A percentile compares a stretch with the other conserved stretches of the same genome.
These are phyloP conservation scores for Neurospora pannonica DNA, from an alignment of 495 filamentous ascomycete genomes.

Conservation along the genomic window DNA sequence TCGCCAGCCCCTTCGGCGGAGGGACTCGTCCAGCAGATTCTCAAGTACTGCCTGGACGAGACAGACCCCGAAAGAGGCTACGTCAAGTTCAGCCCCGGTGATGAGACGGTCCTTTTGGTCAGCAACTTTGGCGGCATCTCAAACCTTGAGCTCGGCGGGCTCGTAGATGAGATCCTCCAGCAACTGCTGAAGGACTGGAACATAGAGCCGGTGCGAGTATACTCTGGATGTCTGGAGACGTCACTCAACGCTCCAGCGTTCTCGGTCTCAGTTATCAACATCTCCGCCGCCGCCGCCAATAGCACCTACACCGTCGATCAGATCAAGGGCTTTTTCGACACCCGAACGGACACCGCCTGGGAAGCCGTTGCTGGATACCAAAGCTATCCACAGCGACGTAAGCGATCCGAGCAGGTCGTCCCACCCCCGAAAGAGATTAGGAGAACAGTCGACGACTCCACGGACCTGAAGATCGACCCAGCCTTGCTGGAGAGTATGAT, in stretches of 20 bases:
- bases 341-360: conserved; percentile 45
- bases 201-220: conserved; percentile 33
- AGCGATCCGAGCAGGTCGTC: conserved; percentile 33
- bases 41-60: conserved; percentile 46
- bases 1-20: conserved; percentile 43
- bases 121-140: conserved; percentile 59
- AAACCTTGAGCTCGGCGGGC: conserved; percentile 48
- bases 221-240: conserved; percentile 44
- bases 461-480: conserved; percentile 35
- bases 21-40: conserved; percentile 43
- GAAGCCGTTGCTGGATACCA: conserved; percentile 35
- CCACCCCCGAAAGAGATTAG: conserved; percentile 23
- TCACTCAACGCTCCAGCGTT: conserved; percentile 56
- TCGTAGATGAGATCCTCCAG: conserved; percentile 43
- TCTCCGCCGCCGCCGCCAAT: conserved; percentile 36
- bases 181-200: conserved; percentile 35
- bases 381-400: conserved; percentile 16
- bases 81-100: conserved; percentile 43
- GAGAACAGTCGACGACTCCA: conserved; percentile 24
- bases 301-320: conserved; percentile 32
- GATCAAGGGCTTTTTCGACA: conserved; percentile 45
- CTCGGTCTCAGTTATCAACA: conserved; percentile 49
- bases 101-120: conserved; percentile 47
- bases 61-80: conserved; percentile 47
- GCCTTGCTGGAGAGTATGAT: conserved; percentile 39